phyloP scores from a whole-genome alignment of 2,329 filamentous ascomycete genomes.

The Fusarium nematophilum region DNA sequence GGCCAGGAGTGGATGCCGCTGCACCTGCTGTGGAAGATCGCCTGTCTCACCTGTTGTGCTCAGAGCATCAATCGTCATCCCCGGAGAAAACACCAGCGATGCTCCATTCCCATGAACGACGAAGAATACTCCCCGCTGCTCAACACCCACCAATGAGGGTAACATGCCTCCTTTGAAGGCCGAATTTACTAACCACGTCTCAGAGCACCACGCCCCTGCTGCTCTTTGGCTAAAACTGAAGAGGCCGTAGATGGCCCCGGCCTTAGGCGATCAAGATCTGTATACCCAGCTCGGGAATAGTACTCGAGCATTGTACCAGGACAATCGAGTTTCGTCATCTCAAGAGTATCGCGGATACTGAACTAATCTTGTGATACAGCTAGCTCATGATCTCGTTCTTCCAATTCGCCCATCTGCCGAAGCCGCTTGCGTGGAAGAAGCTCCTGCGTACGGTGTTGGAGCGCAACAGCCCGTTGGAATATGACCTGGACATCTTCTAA shows the following conservation, averaged over 20 bases:
- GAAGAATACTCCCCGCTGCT: neutral
- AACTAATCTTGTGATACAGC: constrained; percentile 29
- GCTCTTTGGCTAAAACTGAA: constrained; percentile 9
- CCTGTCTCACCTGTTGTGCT: constrained; percentile 22
- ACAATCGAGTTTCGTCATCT: constrained; percentile 37
- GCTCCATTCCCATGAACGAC: neutral
- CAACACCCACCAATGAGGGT: neutral
- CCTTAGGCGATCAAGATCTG: neutral
- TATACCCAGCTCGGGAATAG: no score
- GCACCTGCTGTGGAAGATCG: constrained; percentile 22
- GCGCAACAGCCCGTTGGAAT: neutral
- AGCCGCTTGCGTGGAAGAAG: constrained; percentile 16
- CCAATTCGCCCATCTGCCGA: constrained; percentile 33
- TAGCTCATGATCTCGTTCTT: constrained; percentile 35
- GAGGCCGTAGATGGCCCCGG: constrained; percentile 12
- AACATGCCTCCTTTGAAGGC: constrained; percentile 4
- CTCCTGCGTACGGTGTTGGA: constrained; percentile 5
- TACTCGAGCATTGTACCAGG: neutral
- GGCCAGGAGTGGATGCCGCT: constrained; percentile 9
- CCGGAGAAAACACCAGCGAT: neutral
- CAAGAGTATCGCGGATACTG: constrained; percentile 34
- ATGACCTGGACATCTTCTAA: constrained; percentile 9
- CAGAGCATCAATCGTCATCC: constrained; percentile 29
- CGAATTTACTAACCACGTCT: no score
- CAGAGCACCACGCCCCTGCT: constrained; percentile 17